These are phyloP conservation scores for Inga leiocalycina DNA, from an alignment of 306 rosid species.

Conservation along the genomic window DNA sequence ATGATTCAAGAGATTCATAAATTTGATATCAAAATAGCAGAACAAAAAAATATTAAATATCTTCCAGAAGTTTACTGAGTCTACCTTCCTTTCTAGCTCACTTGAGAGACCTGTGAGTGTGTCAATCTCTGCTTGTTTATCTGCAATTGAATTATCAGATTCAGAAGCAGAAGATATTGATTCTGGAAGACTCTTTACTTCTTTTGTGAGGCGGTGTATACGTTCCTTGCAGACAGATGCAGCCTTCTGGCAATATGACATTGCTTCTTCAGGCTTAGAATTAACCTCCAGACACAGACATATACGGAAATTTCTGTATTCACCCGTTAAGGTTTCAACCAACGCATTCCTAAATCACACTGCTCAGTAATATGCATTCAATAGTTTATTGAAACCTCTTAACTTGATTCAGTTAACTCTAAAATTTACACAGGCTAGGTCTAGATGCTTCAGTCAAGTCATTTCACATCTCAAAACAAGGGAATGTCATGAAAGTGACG, in stretches of 20 bases:
- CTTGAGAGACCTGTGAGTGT: slow-evolving; percentile 73
- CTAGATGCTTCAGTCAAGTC: slow-evolving; percentile 17
- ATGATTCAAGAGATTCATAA: slow-evolving; percentile 14
- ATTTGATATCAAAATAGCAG: slow-evolving; percentile 18
- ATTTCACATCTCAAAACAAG: slow-evolving; percentile 23
- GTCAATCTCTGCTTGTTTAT: slow-evolving; percentile 81
- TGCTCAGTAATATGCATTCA: slow-evolving; percentile 15
- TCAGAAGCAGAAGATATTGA: slow-evolving; percentile 47
- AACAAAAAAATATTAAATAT: not conserved
- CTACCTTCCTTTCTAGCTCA: slow-evolving; percentile 94
- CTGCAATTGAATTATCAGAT: slow-evolving; percentile 44
- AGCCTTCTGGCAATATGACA: slow-evolving; percentile 76
- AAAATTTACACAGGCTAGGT: slow-evolving; percentile 8
- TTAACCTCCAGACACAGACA: slow-evolving; percentile 90
- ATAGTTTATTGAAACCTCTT: slow-evolving; percentile 20
- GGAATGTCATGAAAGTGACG: slow-evolving; percentile 13
- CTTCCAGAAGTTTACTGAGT: not conserved
- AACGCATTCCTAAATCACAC: slow-evolving; percentile 15
- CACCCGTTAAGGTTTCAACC: slow-evolving; percentile 51
- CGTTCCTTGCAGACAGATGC: slow-evolving; percentile 77
- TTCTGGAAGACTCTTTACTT: slow-evolving; percentile 56
- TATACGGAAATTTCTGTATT: slow-evolving; percentile 78
- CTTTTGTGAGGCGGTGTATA: slow-evolving; percentile 60
- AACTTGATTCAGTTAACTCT: not conserved
- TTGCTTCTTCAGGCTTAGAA: slow-evolving; percentile 82